Conservation (phyloP, 441 rosid species). For the Syzygium syzygioides region DNA sequence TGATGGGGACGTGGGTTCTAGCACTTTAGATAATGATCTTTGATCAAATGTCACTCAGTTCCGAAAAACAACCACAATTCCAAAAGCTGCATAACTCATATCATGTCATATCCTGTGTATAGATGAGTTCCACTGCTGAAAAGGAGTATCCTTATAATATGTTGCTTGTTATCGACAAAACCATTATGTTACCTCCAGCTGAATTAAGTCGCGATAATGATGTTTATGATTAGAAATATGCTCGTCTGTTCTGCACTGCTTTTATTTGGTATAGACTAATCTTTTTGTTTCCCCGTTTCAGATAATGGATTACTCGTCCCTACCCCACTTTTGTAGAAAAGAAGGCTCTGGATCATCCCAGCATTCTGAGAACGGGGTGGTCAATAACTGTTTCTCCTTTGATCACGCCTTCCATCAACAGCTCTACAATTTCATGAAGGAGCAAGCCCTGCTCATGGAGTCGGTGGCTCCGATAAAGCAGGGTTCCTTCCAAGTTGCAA, state of each 20-base stretch:
- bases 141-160: neutral
- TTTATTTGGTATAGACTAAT: neutral
- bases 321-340: slow-evolving; percentile 60
- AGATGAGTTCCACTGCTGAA: neutral
- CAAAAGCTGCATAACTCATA: neutral
- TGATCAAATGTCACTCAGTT: neutral
- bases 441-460: slow-evolving; percentile 34
- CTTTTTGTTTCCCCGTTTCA: slow-evolving; percentile 14
- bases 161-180: neutral
- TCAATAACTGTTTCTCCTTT: slow-evolving; percentile 51
- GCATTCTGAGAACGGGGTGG: slow-evolving; percentile 28
- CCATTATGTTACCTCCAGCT: neutral
- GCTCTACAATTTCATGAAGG: slow-evolving; percentile 45
- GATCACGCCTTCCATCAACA: slow-evolving; percentile 61
- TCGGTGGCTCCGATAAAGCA: slow-evolving; percentile 29
- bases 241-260: neutral
- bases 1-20: neutral
- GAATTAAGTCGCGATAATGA: neutral
- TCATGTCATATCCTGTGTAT: neutral
- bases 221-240: neutral
- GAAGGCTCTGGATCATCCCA: slow-evolving; percentile 69
- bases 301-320: slow-evolving; percentile 63
- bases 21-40: neutral
- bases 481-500: slow-evolving; percentile 51
- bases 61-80: neutral